Percentiles rank a stretch among this genome's conserved stretches.
These are phyloP conservation scores for Plectosphaerella sp. DNA, from an alignment of 2,329 filamentous ascomycete species.

Conservation along the genomic window DNA sequence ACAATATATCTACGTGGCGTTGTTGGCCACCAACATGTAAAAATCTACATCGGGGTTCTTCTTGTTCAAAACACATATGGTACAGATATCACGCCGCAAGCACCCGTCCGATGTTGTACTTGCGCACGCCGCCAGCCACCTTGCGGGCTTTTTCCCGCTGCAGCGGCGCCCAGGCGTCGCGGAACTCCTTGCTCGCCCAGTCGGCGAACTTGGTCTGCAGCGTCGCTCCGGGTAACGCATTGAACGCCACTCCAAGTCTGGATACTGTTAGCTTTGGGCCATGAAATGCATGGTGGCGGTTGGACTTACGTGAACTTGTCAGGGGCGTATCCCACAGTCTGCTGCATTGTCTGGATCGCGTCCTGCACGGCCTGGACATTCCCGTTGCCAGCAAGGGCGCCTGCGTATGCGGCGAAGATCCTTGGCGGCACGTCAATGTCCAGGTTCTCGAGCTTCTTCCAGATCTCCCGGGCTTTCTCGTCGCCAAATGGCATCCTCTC, in stretches of 20 bases:
- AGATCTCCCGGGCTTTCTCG: constrained; percentile 61
- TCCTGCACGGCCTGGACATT: constrained; percentile 63
- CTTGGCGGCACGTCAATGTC: constrained; percentile 71
- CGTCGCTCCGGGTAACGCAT: constrained; percentile 61
- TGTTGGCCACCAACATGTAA: constrained; percentile 4
- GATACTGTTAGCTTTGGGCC: neutral
- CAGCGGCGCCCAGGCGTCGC: constrained; percentile 64
- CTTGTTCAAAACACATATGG: constrained; percentile 14
- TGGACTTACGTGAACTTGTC: constrained; percentile 65
- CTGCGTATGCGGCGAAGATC: constrained; percentile 74
- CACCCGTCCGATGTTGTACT: constrained; percentile 45
- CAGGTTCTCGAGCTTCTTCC: constrained; percentile 66
- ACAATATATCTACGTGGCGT: constrained; percentile 6
- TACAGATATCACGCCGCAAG: constrained; percentile 43
- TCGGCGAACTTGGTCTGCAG: constrained; percentile 66
- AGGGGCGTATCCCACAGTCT: constrained; percentile 62
- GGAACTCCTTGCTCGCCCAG: constrained; percentile 69
- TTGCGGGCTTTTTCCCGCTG: constrained; percentile 45
- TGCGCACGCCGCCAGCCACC: constrained; percentile 37
- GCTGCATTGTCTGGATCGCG: constrained; percentile 63
- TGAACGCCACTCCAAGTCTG: constrained; percentile 73
- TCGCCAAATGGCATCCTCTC: constrained; percentile 57
- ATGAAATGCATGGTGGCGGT: neutral
- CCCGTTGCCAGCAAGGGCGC: constrained; percentile 69
- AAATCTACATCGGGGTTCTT: constrained; percentile 8